Evolutionary conservation across 2,329 filamentous ascomycete genomes (phyloP).

Genomic region (Monilinia fructigena): DNA sequence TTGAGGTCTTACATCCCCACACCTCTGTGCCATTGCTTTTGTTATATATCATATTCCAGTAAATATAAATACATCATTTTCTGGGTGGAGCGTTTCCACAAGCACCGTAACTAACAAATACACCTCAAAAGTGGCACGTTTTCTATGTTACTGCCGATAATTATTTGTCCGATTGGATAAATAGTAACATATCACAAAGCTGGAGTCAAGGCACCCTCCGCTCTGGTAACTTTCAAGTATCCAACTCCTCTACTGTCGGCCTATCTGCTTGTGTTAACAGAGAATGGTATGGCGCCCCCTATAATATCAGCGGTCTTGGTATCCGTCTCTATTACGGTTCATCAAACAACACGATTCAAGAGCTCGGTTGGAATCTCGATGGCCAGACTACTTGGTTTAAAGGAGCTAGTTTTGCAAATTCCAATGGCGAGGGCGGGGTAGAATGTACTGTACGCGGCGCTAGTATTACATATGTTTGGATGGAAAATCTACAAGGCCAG

Average conservation of each 20-base stretch:
- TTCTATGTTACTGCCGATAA: slow-evolving; percentile 12
- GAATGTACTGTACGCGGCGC: slow-evolving; percentile 13
- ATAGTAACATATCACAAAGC: slow-evolving; percentile 14
- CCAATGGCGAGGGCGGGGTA: slow-evolving; percentile 1
- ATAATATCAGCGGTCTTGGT: slow-evolving; percentile 10
- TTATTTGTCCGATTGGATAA: slow-evolving; percentile 9
- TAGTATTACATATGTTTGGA: slow-evolving; percentile 11
- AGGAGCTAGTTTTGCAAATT: slow-evolving; percentile 7
- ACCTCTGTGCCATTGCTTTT: not conserved
- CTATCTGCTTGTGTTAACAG: slow-evolving; percentile 2
- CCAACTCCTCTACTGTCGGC: not conserved
- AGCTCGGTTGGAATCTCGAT: slow-evolving; percentile 17
- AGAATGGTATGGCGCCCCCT: slow-evolving; percentile 2
- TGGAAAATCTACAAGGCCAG: slow-evolving; percentile 3
- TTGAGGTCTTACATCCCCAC: not conserved
- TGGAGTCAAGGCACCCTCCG: slow-evolving; percentile 13
- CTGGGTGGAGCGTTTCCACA: not conserved
- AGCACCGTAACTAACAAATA: not conserved
- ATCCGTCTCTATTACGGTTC: slow-evolving; percentile 1
- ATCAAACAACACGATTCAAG: not conserved
- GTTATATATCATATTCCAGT: not conserved
- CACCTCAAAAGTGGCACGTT: slow-evolving; percentile 4
- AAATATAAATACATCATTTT: not conserved
- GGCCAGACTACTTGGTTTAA: slow-evolving; percentile 10
- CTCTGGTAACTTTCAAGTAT: slow-evolving; percentile 5